Base-by-base conservation (phyloP, 208 protist genomes). In the Crithidia brevicula region DNA sequence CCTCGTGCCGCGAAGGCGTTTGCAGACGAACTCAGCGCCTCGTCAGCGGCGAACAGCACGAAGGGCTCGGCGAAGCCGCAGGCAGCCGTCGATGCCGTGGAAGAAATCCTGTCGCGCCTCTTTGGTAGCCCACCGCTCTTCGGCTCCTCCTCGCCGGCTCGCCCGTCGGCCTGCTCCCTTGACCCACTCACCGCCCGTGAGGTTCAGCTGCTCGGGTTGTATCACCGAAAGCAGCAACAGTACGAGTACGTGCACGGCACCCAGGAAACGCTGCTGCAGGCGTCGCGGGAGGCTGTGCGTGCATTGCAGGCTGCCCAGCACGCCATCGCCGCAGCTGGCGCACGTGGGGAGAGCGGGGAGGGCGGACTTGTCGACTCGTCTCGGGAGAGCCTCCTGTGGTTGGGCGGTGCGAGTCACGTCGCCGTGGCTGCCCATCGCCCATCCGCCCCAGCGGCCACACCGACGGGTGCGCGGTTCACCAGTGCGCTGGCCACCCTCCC, bases 221-320 rank as follows among this genome's bases (percentile, higher is more conserved):
- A 77, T 49, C 77, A 79, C 50, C 63, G 69, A 28, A 59, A 72
- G 27, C 59, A 85, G 20, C 33, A 63, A 20, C 36, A 71, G 46
- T 77, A 86, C 28, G 40, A 61, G 36, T 52, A 83, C 20, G 22
- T 61, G 15, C 49, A 86, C 42, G 52, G 58, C 11, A 45, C 33
- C 0, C 50, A 66, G 13, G 78, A 68, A 31, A 67, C 75, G 23
- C 45, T 75, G 27, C 62, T 56, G 10, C 45, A 38, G 36, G 33
- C 70, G 4, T 58, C 54, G 9, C 50, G 45, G 50, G 0, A 23
- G 2, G 70, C 54, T 2, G 38, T 69, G 54, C 31, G 33, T 20
- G 15, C 43, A 3, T 40, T 75, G 52, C 70, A 69, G 36, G 1
- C 25, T 4, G 53, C 46, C 16, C 27, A 46, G 0, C 25, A 33